Base-by-base conservation (phyloP, 805 yeast genomes). In the Lipomyces lipofer region DNA sequence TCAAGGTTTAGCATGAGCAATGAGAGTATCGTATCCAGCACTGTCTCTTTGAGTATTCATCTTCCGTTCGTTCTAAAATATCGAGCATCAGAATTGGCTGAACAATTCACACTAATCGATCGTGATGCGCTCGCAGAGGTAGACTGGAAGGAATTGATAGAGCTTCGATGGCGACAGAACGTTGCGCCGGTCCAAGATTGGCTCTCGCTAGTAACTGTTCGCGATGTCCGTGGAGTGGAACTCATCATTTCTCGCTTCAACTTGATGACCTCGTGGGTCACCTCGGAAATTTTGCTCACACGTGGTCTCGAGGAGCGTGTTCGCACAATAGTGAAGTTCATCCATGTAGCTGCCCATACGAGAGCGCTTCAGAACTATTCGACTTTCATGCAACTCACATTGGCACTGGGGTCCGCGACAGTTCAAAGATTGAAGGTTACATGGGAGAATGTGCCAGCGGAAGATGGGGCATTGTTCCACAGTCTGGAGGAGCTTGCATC, bases 61-160 rank as follows among this genome's bases (percentile, higher is more conserved):
- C 79, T 86, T 7, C 90, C 97, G 2, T 92, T 94, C 67, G 78
- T 91, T 30, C 75, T 94, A 63, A 81, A 85, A 69, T 85, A 81
- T 67, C 82, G 78, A 52, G 83, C 96, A 1, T 71, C 74, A 51
- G 72, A 79, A 0, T 71, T 94, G 28, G 90, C 95, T 4, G 80
- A 83, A 59, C 97, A 92, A 60, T 76, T 92, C 70, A 92, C 98
- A 0, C 68, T 88, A 46, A 86, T 92, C 59, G 99, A 94, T 69
- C 76, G 83, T 49, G 98, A 94, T 68, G 79, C 90, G 40, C 70
- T 91, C 21, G 78, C 81, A 49, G 96, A 89, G 64, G 78, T 94
- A 36, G 97, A 92, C 68, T 92, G 98, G 97, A 84, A 83, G 64
- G 96, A 89, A 62, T 75, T 92, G 42, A 76, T 91, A 40, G 91